Evolutionary conservation across 139 green algal species (phyloP).

Genomic region (Chlamydomonas sp.): DNA sequence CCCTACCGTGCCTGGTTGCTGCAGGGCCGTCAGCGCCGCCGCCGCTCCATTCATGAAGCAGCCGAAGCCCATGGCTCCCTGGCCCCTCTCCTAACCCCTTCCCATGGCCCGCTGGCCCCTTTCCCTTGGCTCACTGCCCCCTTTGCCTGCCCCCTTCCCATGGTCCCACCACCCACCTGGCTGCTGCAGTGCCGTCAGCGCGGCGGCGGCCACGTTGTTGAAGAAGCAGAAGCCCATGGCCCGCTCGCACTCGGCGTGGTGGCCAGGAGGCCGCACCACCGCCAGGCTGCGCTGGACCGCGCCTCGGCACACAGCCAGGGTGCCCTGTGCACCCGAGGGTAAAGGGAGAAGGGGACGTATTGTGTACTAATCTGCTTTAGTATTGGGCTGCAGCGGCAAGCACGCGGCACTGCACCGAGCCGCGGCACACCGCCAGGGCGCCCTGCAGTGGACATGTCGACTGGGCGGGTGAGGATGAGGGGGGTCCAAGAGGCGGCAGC

Average conservation of each 20-base stretch:
- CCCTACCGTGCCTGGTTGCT: constrained; percentile 16
- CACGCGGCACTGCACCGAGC: background rate
- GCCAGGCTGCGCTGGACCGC: constrained; percentile 52
- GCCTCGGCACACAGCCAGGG: constrained; percentile 46
- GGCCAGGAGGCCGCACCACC: constrained; percentile 83
- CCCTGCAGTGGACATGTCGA: too few relatives aligned
- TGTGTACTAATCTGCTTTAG: background rate
- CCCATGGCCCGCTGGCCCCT: constrained; percentile 1
- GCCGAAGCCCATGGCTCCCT: constrained; percentile 83
- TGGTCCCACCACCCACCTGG: constrained; percentile 7
- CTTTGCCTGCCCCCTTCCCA: background rate
- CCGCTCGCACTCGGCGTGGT: constrained; percentile 78
- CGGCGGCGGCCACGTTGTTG: constrained; percentile 77
- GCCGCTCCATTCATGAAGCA: constrained; percentile 83
- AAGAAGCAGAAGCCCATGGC: constrained; percentile 90
- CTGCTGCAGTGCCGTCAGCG: constrained; percentile 51
- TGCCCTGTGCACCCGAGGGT: constrained; percentile 23
- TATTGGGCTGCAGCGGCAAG: background rate
- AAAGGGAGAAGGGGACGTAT: background rate
- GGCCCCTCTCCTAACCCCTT: background rate
- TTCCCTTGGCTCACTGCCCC: background rate
- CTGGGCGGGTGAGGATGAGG: background rate
- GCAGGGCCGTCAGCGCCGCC: constrained; percentile 58
- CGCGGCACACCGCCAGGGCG: background rate
- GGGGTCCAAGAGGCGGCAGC: background rate